Conservation (phyloP, 2,329 filamentous ascomycete genomes). For the Onygena corvina region DNA sequence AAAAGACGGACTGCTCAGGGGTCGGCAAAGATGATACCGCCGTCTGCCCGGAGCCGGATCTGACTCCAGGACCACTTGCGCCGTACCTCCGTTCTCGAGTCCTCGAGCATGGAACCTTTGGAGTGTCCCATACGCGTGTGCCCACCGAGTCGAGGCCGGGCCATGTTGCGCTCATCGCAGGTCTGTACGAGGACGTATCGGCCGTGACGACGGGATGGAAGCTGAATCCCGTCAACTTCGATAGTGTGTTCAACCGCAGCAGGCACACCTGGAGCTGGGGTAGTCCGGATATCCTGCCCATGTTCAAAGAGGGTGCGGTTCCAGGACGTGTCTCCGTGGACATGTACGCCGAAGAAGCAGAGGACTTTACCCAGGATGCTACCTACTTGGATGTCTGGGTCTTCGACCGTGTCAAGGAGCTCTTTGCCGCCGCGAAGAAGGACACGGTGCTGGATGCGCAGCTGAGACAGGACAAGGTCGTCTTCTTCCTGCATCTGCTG, state of each 20-base stretch:
- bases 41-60: conserved; percentile 47
- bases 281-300: conserved; percentile 89
- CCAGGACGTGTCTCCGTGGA: conserved; percentile 79
- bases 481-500: conserved; percentile 90
- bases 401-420: conserved; percentile 78
- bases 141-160: conserved; percentile 93
- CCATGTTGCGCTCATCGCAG: conserved; percentile 92
- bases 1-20: conserved; percentile 19
- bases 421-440: conserved; percentile 68
- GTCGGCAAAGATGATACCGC: conserved; percentile 29
- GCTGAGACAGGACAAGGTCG: conserved; percentile 69
- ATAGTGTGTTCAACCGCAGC: conserved; percentile 96
- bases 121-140: conserved; percentile 90
- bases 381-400: conserved; percentile 82
- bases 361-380: conserved; percentile 80
- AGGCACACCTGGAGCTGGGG: conserved; percentile 99
- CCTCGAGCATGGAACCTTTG: conserved; percentile 83
- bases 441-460: conserved; percentile 63
- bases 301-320: conserved; percentile 91
- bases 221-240: conserved; percentile 93
- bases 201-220: conserved; percentile 98
- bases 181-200: conserved; percentile 94
- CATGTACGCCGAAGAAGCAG: conserved; percentile 68
- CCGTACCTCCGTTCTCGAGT: conserved; percentile 85
- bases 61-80: conserved; percentile 66